These are phyloP conservation scores for Pleurotus sapidus DNA, from an alignment of 768 basidiomycete genomes.

Conservation along the genomic window DNA sequence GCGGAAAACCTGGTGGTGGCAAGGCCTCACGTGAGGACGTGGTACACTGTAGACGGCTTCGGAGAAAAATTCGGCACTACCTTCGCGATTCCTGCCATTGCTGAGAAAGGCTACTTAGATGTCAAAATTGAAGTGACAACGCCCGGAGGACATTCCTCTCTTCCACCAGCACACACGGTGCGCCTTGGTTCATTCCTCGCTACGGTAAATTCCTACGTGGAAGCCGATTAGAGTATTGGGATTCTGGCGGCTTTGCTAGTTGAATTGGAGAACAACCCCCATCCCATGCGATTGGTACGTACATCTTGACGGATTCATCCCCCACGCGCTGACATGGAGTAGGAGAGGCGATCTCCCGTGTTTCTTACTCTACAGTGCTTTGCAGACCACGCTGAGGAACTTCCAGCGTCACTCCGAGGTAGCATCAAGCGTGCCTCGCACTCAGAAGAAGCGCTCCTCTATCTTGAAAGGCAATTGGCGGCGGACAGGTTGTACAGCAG, in stretches of 20 bases:
- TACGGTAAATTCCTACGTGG: background rate
- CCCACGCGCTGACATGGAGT: background rate
- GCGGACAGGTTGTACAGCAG: slow-evolving; percentile 21
- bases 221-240: slow-evolving; percentile 43
- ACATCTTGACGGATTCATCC: too few relatives aligned
- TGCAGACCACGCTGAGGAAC: slow-evolving; percentile 41
- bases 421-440: slow-evolving; percentile 29
- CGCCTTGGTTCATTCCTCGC: background rate
- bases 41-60: slow-evolving; percentile 33
- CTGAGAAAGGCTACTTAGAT: slow-evolving; percentile 73
- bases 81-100: slow-evolving; percentile 60
- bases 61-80: slow-evolving; percentile 46
- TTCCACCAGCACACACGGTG: slow-evolving; percentile 82
- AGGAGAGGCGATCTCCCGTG: background rate
- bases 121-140: slow-evolving; percentile 62
- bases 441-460: slow-evolving; percentile 36
- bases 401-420: slow-evolving; percentile 31
- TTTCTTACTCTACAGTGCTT: slow-evolving; percentile 36
- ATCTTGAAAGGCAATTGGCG: slow-evolving; percentile 35
- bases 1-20: too few relatives aligned
- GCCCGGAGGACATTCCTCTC: slow-evolving; percentile 81
- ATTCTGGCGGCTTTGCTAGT: slow-evolving; percentile 53
- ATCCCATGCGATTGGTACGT: slow-evolving; percentile 30
- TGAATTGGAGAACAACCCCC: slow-evolving; percentile 44
- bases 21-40: background rate